Base-by-base conservation (phyloP, 2,329 filamentous ascomycete genomes). In the Moelleriella libera region DNA sequence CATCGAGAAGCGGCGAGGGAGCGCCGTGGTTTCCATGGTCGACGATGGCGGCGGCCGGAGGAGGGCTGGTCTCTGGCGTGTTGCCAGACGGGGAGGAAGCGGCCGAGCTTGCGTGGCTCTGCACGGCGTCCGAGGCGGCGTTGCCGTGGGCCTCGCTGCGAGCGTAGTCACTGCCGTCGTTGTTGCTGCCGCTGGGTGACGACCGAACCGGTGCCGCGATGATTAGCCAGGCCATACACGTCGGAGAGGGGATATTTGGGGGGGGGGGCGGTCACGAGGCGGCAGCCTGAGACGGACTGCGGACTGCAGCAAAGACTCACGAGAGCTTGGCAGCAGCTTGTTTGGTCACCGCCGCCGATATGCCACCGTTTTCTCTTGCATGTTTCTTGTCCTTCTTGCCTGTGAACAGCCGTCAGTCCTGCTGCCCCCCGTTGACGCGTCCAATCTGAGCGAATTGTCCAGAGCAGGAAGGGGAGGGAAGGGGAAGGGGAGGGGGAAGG, bases 321-420 rank as follows among this genome's bases (percentile, higher is more conserved):
- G 66, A 63, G 63, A 74, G 71, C 62, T 71, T 74, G 57, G 67
- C 68, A 58, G 69, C 64, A 55, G 67, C 67, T 55, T 76, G 70
- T 58, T 69, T 73, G 52, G 68, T 74, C 65, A 75, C 68, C 62
- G 71, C 71, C 44, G 72, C 71, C 54, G 70, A 67, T 56, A 75
- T 72, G 55, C 70, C 68, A 56, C 71, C 68, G 57, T 63, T 64
- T 57, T 75, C 71, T 69, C 68, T 75, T 60, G 67, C 71, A 72
- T 75, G 64, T 64, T 74, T 76, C 61, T 65, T 71, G 57, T 71
- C 65, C 61, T 74, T 75, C 67, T 74, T 74, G 50, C 45, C 49
- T 50, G 14, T 34, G 32, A 11, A 7, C 8, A 34, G 11, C 12
- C 11, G 44, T 44, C 43, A 47, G 41, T 40, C 28, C 14, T 11